Percentiles rank a stretch among this genome's conserved stretches.
Conservation (phyloP, 2,329 filamentous ascomycete species). For the Xylariaceae sp. region DNA sequence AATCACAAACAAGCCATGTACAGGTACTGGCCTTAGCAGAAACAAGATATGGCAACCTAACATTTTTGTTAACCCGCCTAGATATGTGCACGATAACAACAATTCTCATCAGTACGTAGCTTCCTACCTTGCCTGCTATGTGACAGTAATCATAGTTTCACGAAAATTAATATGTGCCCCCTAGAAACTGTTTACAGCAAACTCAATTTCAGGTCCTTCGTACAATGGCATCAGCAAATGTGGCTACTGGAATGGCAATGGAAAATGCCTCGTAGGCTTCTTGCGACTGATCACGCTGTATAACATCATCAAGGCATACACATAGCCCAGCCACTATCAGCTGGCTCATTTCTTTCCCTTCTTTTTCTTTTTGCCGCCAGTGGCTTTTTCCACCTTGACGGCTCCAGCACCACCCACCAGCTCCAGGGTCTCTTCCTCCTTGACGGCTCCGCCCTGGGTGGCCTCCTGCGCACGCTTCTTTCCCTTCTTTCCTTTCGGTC, state of each 20-base stretch:
- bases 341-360: slow-evolving; percentile 50
- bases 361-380: slow-evolving; percentile 47
- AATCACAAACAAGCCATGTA: slow-evolving; percentile 2
- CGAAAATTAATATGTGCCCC: too few species aligned
- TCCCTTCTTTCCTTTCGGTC: slow-evolving; percentile 90
- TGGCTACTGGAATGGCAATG: too few species aligned
- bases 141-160: too few species aligned
- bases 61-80: too few species aligned
- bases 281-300: not conserved
- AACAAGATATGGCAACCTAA: slow-evolving; percentile 17
- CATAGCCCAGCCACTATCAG: too few species aligned
- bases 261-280: not conserved
- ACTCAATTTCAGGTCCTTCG: too few species aligned
- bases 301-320: not conserved
- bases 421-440: slow-evolving; percentile 72
- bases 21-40: slow-evolving; percentile 1
- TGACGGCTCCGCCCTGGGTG: slow-evolving; percentile 85
- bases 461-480: slow-evolving; percentile 80
- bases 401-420: slow-evolving; percentile 68
- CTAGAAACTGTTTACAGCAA: too few species aligned
- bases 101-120: too few species aligned
- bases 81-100: too few species aligned
- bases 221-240: too few species aligned
- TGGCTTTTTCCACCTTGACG: slow-evolving; percentile 69
- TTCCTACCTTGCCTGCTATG: too few species aligned